These are phyloP conservation scores for Vitis rotundifolia DNA, from an alignment of 164 flowering plant genomes.

Conservation along the genomic window DNA sequence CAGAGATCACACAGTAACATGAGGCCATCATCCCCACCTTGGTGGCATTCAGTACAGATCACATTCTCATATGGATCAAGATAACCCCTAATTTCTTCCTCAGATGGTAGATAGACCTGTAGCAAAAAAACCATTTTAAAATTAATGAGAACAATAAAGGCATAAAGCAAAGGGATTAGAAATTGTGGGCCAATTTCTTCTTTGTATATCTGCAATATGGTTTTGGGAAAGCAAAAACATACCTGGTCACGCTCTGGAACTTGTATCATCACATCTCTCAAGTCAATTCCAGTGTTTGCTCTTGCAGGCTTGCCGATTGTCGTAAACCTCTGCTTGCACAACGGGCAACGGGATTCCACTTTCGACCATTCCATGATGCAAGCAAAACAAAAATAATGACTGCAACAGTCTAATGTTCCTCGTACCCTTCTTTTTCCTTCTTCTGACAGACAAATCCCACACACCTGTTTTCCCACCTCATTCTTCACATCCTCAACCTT, in stretches of 20 bases:
- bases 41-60: slow-evolving; percentile 84
- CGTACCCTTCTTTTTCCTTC: slow-evolving; percentile 72
- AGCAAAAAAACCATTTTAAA: slow-evolving; percentile 3
- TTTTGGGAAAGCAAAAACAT: background rate
- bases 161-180: background rate
- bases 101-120: slow-evolving; percentile 95
- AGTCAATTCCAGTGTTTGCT: slow-evolving; percentile 50
- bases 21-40: slow-evolving; percentile 90
- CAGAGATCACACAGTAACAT: slow-evolving; percentile 96
- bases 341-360: slow-evolving; percentile 96
- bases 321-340: slow-evolving; percentile 88
- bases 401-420: slow-evolving; percentile 83
- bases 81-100: slow-evolving; percentile 87
- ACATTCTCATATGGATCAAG: slow-evolving; percentile 91
- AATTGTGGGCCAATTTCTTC: background rate
- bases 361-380: slow-evolving; percentile 99
- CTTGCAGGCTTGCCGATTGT: slow-evolving; percentile 70
- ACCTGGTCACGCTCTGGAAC: slow-evolving; percentile 97
- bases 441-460: slow-evolving; percentile 94
- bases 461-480: slow-evolving; percentile 67
- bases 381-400: slow-evolving; percentile 84
- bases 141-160: slow-evolving; percentile 1
- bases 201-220: background rate
- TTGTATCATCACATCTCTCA: slow-evolving; percentile 55
- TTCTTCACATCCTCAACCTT: slow-evolving; percentile 50